Percentiles rank a stretch among this genome's conserved stretches.
Conservation (phyloP, 306 rosid genomes). For the Medicago arabica region DNA sequence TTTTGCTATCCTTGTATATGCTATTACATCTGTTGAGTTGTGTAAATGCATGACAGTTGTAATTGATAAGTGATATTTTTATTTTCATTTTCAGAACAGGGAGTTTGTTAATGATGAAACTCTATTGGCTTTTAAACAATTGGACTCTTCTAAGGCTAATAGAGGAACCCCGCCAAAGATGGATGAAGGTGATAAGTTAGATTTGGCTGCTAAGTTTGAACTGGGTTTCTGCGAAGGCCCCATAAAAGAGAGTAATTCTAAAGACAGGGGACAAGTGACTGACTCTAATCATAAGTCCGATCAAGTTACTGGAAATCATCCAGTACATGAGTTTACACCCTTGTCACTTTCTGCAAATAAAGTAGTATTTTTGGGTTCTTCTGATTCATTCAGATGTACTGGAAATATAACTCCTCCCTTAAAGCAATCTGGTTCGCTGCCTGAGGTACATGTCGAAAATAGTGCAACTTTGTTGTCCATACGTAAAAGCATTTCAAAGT, state of each 20-base stretch:
- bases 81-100: slow-evolving; percentile 55
- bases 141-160: slow-evolving; percentile 45
- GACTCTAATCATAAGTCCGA: slow-evolving; percentile 43
- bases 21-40: slow-evolving; percentile 30
- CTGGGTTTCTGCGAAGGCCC: slow-evolving; percentile 41
- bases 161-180: slow-evolving; percentile 40
- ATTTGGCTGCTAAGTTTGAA: slow-evolving; percentile 38
- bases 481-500: slow-evolving; percentile 60
- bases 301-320: slow-evolving; percentile 48
- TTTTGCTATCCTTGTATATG: slow-evolving; percentile 24
- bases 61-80: slow-evolving; percentile 9
- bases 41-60: slow-evolving; percentile 3
- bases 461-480: slow-evolving; percentile 47
- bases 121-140: slow-evolving; percentile 34
- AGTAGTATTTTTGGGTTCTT: slow-evolving; percentile 46
- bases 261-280: slow-evolving; percentile 31
- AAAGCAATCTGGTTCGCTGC: slow-evolving; percentile 40
- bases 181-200: slow-evolving; percentile 44
- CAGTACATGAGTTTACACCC: slow-evolving; percentile 37
- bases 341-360: slow-evolving; percentile 43
- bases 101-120: slow-evolving; percentile 40
- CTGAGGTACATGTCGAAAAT: slow-evolving; percentile 40
- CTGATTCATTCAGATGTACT: slow-evolving; percentile 46
- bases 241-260: slow-evolving; percentile 45
- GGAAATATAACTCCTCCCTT: slow-evolving; percentile 54